Conservation (phyloP, 75 land plant species). For the Larix kaempferi region DNA sequence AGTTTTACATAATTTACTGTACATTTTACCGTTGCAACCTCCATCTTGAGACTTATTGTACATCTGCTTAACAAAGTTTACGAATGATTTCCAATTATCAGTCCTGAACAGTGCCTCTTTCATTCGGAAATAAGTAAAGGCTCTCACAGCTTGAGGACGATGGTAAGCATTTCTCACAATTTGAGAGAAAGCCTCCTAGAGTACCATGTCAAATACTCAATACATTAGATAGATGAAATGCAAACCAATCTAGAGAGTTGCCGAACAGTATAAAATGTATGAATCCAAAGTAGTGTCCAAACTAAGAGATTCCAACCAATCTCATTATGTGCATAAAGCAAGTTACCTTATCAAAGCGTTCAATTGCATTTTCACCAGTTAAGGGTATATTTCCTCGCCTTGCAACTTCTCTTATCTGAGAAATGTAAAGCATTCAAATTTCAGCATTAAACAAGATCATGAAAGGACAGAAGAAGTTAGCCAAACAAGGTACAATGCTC, state of each 20-base stretch:
- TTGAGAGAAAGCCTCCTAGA: slow-evolving; percentile 29
- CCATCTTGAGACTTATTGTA: slow-evolving; percentile 13
- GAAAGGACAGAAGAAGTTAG: too few species aligned
- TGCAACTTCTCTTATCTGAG: slow-evolving; percentile 25
- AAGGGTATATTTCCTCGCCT: slow-evolving; percentile 18
- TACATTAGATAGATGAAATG: background rate
- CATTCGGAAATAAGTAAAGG: slow-evolving; percentile 40
- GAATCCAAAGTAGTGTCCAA: background rate
- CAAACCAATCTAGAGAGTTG: background rate
- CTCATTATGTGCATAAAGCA: background rate
- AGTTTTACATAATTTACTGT: slow-evolving; percentile 9
- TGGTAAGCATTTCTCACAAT: slow-evolving; percentile 20
- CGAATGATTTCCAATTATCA: slow-evolving; percentile 39
- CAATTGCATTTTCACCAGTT: slow-evolving; percentile 34
- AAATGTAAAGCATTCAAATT: background rate
- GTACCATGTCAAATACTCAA: background rate
- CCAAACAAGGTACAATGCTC: background rate
- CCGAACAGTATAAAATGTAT: background rate
- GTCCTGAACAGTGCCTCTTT: slow-evolving; percentile 19
- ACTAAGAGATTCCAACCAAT: background rate
- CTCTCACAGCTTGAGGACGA: slow-evolving; percentile 18
- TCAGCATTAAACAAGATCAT: background rate
- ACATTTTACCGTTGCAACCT: slow-evolving; percentile 18
- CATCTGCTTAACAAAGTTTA: slow-evolving; percentile 40
- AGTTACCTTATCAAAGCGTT: slow-evolving; percentile 39